Evolutionary conservation across 352 stramenopile genomes (phyloP), one percentile per base, ranked within the genome.

Genomic region (Globisporangium nagaii): DNA sequence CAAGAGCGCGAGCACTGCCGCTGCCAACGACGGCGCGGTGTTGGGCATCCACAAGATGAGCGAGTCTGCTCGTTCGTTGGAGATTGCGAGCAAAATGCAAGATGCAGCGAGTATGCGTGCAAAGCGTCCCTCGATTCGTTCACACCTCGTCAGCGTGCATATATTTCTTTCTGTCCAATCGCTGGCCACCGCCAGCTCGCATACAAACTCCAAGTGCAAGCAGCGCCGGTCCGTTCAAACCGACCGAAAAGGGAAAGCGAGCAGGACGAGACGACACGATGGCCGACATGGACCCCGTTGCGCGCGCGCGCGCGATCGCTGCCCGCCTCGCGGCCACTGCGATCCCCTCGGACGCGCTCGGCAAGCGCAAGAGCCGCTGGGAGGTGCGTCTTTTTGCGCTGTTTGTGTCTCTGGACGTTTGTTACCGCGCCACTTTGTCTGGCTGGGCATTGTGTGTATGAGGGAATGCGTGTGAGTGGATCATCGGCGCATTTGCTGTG

Each of bases 281-380:
- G 65, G 56, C 75, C 44, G 74, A 79, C 58, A 69, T 71, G 49
- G 80, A 95, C 66, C 81, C 85, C 8, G 85, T 93, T 35, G 85
- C 83, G 15, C 78, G 80, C 42, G 85, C 85, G 51, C 79, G 84
- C 4, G 85, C 84, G 58, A 95, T 95, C 60, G 85, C 85, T 4
- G 85, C 85, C 34, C 80, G 85, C 51, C 61, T 95, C 48, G 81
- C 80, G 11, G 76, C 83, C 8, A 60, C 75, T 5, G 79, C 78
- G n/a, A 84, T 92, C 41, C 83, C 83, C 0, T 71, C 72, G 25
- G 81, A 90, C 55, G 57, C 66, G 4, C 65, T 93, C 17, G 85
- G 85, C 40, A 95, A 95, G 65, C 69, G 85, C 46, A 93, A 93
- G 70, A 93, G 72, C 47, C 80, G 82, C 8, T 93, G 83, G 78